A percentile compares a stretch with the other conserved stretches of the same genome.
These are phyloP conservation scores for Castanea mollissima DNA, from an alignment of 306 rosid species.

Conservation along the genomic window DNA sequence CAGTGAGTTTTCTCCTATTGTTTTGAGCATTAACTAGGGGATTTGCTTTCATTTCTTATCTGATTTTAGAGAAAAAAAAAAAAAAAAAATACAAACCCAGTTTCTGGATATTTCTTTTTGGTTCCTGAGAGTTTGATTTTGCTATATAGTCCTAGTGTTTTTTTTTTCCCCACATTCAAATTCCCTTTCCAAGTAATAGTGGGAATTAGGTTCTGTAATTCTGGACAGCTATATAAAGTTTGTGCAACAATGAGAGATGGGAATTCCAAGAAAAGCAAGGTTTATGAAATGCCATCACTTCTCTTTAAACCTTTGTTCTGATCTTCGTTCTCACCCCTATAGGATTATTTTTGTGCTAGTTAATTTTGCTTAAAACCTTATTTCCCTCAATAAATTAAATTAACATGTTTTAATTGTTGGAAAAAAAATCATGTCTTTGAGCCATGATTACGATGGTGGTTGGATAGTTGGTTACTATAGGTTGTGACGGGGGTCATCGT, in stretches of 20 bases:
- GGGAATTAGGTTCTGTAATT: slow-evolving; percentile 20
- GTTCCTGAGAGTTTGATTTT: background rate
- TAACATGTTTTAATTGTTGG: background rate
- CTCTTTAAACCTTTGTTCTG: slow-evolving; percentile 60
- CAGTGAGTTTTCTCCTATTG: background rate
- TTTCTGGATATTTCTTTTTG: slow-evolving; percentile 2
- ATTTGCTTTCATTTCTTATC: slow-evolving; percentile 11
- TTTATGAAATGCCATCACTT: slow-evolving; percentile 41
- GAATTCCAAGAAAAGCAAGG: slow-evolving; percentile 95
- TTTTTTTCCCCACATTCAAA: background rate
- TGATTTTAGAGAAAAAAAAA: background rate
- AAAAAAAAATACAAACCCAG: background rate
- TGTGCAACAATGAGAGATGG: slow-evolving; percentile 94
- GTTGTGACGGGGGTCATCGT: no score
- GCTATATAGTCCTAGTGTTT: background rate
- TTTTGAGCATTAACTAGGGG: slow-evolving; percentile 16
- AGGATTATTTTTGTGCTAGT: background rate
- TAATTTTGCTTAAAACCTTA: background rate
- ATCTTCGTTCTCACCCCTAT: slow-evolving; percentile 4
- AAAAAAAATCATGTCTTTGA: background rate
- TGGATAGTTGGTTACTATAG: no score
- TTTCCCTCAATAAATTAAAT: background rate
- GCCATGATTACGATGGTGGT: no score
- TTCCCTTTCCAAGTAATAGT: slow-evolving; percentile 6
- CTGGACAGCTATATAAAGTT: slow-evolving; percentile 64